These are phyloP conservation scores for Cutaneotrichosporon curvatum DNA, from an alignment of 1,284 basidiomycete species.

Conservation along the genomic window DNA sequence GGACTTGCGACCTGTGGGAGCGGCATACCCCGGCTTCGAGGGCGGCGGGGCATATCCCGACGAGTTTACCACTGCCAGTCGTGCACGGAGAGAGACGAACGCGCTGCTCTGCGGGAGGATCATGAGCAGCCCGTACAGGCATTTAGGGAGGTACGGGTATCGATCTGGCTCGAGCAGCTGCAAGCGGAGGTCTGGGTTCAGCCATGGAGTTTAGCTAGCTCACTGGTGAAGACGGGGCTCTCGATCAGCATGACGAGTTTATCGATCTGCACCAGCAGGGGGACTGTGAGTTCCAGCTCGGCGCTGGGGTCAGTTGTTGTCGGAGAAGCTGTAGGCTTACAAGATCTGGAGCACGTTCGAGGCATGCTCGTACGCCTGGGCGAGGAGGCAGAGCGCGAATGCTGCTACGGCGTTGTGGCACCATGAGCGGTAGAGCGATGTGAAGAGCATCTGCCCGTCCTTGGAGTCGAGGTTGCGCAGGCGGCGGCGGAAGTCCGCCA, in stretches of 20 bases:
- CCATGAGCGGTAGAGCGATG: slow-evolving; percentile 91
- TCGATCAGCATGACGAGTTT: slow-evolving; percentile 98
- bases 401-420: slow-evolving; percentile 97
- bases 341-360: slow-evolving; percentile 96
- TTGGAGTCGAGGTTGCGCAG: slow-evolving; percentile 91
- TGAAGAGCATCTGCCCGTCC: slow-evolving; percentile 86
- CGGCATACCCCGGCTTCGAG: slow-evolving; percentile 19
- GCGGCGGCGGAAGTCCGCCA: slow-evolving; percentile 85
- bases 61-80: slow-evolving; percentile 89
- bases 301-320: slow-evolving; percentile 55
- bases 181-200: slow-evolving; percentile 85
- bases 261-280: slow-evolving; percentile 91
- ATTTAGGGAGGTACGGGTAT: slow-evolving; percentile 95
- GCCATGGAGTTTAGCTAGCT: no score
- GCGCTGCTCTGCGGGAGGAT: slow-evolving; percentile 93
- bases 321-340: slow-evolving; percentile 49
- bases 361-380: slow-evolving; percentile 98
- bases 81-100: slow-evolving; percentile 88
- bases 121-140: slow-evolving; percentile 95
- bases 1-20: slow-evolving; percentile 22
- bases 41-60: slow-evolving; percentile 72
- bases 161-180: slow-evolving; percentile 95
- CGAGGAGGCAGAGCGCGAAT: slow-evolving; percentile 88
- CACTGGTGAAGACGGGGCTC: slow-evolving; percentile 95
- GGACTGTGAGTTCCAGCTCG: slow-evolving; percentile 91